phyloP scores from a whole-genome alignment of 257 asterid species.

The Fraxinus quadrangulata region DNA sequence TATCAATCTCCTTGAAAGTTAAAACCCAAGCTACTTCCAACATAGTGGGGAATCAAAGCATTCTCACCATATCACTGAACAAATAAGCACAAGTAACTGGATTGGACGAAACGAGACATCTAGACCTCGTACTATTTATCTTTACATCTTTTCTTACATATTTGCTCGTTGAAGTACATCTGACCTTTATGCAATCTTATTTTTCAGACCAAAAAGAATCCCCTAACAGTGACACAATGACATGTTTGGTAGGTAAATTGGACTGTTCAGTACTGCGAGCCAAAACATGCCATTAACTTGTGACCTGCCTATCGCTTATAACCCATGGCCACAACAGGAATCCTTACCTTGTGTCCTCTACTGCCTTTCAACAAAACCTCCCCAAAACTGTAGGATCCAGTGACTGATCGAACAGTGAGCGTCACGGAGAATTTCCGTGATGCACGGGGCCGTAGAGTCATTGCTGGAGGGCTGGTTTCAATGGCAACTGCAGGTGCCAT shows the following conservation, averaged over 20 bases:
- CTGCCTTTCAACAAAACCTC: constrained; percentile 54
- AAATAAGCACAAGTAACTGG: constrained; percentile 51
- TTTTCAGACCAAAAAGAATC: constrained; percentile 47
- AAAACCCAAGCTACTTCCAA: constrained; percentile 34
- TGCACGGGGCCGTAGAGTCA: constrained; percentile 74
- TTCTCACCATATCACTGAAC: constrained; percentile 50
- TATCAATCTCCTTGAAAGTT: constrained; percentile 26
- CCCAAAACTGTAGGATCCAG: constrained; percentile 46
- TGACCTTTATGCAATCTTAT: constrained; percentile 42
- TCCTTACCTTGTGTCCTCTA: constrained; percentile 47
- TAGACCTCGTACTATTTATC: constrained; percentile 46
- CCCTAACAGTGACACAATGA: constrained; percentile 18
- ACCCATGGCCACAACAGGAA: constrained; percentile 51
- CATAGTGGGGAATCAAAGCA: constrained; percentile 39
- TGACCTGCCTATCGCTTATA: constrained; percentile 32
- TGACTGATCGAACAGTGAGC: constrained; percentile 44
- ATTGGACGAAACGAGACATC: constrained; percentile 38
- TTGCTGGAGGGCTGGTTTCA: constrained; percentile 64
- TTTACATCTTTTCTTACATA: constrained; percentile 41
- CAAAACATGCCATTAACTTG: constrained; percentile 8
- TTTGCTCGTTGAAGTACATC: constrained; percentile 38
- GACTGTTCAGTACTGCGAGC: not conserved
- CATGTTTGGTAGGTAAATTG: not conserved
- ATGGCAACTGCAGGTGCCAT: constrained; percentile 52
- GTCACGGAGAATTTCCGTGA: constrained; percentile 49